Base-by-base conservation (phyloP, 2,329 filamentous ascomycete genomes). In the Alternaria sp. region DNA sequence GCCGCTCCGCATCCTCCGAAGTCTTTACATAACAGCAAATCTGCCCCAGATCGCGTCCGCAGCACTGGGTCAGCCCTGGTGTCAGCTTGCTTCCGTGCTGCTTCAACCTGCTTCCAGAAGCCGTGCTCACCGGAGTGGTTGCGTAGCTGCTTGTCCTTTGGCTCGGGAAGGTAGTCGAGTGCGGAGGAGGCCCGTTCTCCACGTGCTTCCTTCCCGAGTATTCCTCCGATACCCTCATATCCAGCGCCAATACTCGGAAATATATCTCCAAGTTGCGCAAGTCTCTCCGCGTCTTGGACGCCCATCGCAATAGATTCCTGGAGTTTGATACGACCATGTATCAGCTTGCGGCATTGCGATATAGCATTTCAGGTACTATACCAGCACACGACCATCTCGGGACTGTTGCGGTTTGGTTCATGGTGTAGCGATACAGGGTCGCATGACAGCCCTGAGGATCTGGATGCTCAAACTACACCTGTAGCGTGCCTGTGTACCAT, bases 11-110 rank as follows among this genome's bases (percentile, higher is more conserved):
- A 44, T 56, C 43, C n/a, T 46, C 30, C 43, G 23, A 40, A 56
- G 2, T 30, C 30, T 56, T 61, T 57, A 32, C 44, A 44, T 57
- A 61, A 61, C 45, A 61, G 58, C 44, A 61, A 61, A 50, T 44
- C 44, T 57, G 52, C 58, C 58, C 58, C 58, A 57, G 58, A 32
- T 57, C n/a, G 52, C 52, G 30, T 50, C 58, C 58, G 19, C 45
- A 57, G 44, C 58, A 57, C 52, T 44, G 58, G 58, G 58, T 57
- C 58, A 23, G 43, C 44, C 58, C 44, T 32, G 44, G 58, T 44
- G 44, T 49, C 43, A 43, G n/a, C 10, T 51, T 30, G 50, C 47
- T 19, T 52, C 36, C 4, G 25, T 9, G n/a, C 36, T 59, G 50
- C 57, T 25, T 40, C 21, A 23, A 5, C 28, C 19, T 43, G 43